A percentile compares a stretch with the other conserved stretches of the same genome.
Evolutionary conservation across 208 protist genomes (phyloP).

Genomic region (Leishmania tarentolae): DNA sequence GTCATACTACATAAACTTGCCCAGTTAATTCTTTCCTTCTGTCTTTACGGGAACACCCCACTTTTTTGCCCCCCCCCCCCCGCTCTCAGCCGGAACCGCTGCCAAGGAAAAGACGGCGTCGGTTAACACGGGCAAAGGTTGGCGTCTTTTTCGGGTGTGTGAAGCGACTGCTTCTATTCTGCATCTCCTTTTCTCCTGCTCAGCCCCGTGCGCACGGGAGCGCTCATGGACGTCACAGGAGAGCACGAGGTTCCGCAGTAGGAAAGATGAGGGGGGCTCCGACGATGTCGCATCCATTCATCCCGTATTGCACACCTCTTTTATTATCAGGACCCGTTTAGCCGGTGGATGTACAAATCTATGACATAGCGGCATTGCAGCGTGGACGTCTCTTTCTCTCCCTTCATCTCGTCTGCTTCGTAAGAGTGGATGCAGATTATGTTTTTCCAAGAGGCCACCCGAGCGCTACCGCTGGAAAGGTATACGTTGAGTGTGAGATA

Average conservation of each 20-base stretch:
- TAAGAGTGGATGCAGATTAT: not conserved
- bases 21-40: not conserved
- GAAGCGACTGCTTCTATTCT: not conserved
- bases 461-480: slow-evolving; percentile 11
- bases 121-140: not conserved
- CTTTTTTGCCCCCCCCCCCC: too few relatives aligned
- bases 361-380: not conserved
- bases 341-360: not conserved
- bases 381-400: not conserved
- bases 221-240: not conserved
- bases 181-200: not conserved
- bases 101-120: not conserved
- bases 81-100: not conserved
- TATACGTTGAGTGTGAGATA: slow-evolving; percentile 53
- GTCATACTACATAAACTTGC: too few relatives aligned
- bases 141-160: not conserved
- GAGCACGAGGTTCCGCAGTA: not conserved
- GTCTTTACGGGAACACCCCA: not conserved
- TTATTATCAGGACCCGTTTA: not conserved
- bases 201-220: not conserved
- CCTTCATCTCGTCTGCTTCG: not conserved
- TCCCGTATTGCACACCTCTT: not conserved
- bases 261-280: not conserved
- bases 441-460: not conserved
- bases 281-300: not conserved